Evolutionary conservation across 2,329 filamentous ascomycete species (phyloP), one percentile per base, ranked within the genome.

Genomic region (Claviceps sp.): DNA sequence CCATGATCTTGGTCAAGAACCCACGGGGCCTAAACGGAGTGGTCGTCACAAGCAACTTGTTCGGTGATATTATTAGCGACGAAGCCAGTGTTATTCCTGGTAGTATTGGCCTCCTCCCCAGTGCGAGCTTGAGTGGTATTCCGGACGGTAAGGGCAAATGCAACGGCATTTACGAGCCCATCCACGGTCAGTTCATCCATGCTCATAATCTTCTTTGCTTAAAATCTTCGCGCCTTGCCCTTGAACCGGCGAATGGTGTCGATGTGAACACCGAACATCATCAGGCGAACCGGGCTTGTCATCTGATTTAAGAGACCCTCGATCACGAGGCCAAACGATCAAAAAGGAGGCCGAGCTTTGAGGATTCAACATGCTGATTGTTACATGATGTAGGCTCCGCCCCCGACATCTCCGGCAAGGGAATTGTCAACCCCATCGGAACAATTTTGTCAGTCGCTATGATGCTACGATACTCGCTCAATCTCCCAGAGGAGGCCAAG

Each of bases 1-100:
- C 91, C 58, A 96, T 97, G 90, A 75, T 96, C 60, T 88, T 97
- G 86, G 80, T 97, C 63, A 96, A 95, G 83, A 91, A 90, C 70
- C 91, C 91, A 77, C 83, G 16, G 80, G 82, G 22, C 75, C 20
- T 97, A 50, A 97, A 96, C 66, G 91, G 91, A 50, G 82, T 97
- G 36, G 79, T 97, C 42, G 82, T 97, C 56, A 95, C 90, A 9
- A 90, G 84, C 74, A 98, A 96, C 69, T 54, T 59, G 55, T 95
- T 95, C 65, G 93, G 91, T 55, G 91, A 97, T 68, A 97, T 97
- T 64, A 89, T 98, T 64, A 87, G 80, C 64, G 93, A 97, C 66
- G 90, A 97, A 75, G 90, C 91, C 4, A 90, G 85, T 16, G 73
- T 67, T n/a, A 65, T 76, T 45, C 67, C 67, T 0, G 72, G 72